A percentile compares a stretch with the other conserved stretches of the same genome.
phyloP scores from a whole-genome alignment of 106 monocot species.

The Allium cepa region DNA sequence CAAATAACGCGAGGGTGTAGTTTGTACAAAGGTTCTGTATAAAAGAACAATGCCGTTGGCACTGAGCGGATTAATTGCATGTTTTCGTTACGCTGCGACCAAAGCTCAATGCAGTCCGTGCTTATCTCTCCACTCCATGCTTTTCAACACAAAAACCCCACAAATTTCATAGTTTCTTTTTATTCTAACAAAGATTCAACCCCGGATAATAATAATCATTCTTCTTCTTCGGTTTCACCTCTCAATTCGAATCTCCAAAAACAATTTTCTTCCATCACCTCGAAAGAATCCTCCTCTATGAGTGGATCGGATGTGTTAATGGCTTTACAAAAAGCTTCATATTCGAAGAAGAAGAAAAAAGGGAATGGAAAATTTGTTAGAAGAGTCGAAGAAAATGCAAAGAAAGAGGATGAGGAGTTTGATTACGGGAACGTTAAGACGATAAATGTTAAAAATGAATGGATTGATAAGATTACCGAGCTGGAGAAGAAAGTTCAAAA shows the following conservation, averaged over 20 bases:
- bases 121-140: too few species aligned
- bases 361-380: neutral
- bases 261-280: neutral
- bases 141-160: too few species aligned
- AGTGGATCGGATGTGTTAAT: constrained; percentile 1
- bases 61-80: too few species aligned
- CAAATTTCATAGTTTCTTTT: too few species aligned
- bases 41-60: too few species aligned
- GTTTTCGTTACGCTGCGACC: too few species aligned
- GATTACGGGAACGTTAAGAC: neutral
- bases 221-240: neutral
- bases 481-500: constrained; percentile 4
- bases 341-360: neutral
- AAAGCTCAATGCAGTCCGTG: too few species aligned
- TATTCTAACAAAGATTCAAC: too few species aligned
- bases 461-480: constrained; percentile 3
- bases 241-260: neutral
- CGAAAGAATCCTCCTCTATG: neutral
- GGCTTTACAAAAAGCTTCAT: neutral
- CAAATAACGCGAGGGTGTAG: too few species aligned
- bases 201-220: too few species aligned
- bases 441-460: neutral
- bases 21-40: too few species aligned
- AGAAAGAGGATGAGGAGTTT: neutral
- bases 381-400: neutral